Conservation (phyloP, 129 eudicot genomes). For the Glebionis coronaria region DNA sequence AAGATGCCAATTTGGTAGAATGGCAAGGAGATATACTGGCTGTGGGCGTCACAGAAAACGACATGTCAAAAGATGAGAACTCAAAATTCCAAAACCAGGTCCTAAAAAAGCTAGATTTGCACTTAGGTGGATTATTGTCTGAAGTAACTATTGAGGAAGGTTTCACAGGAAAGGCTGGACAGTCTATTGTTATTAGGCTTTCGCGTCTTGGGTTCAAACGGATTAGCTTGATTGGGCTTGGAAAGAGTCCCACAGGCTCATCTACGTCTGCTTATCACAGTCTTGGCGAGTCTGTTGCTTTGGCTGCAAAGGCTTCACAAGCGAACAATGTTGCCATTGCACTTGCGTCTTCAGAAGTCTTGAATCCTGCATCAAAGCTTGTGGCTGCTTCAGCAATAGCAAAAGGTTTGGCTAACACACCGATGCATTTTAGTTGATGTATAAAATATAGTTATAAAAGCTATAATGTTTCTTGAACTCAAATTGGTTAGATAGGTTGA, state of each 20-base stretch:
- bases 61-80: conserved; percentile 70
- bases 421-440: no score
- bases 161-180: conserved; percentile 87
- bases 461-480: no score
- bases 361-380: conserved; percentile 60
- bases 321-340: conserved; percentile 73
- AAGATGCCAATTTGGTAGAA: conserved; percentile 74
- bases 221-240: conserved; percentile 76
- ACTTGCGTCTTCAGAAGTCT: conserved; percentile 69
- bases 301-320: conserved; percentile 73
- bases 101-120: conserved; percentile 60
- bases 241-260: conserved; percentile 46
- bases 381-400: conserved; percentile 71
- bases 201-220: conserved; percentile 73
- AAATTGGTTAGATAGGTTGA: no score
- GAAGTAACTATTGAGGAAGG: conserved; percentile 82
- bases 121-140: conserved; percentile 67
- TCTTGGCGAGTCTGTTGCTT: conserved; percentile 92
- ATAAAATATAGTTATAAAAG: no score
- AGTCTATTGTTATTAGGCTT: conserved; percentile 68
- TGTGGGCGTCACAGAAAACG: conserved; percentile 83
- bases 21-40: conserved; percentile 98
- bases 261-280: conserved; percentile 43
- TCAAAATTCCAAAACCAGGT: conserved; percentile 66
- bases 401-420: conserved; percentile 41